Percentiles rank a stretch among this genome's conserved stretches.
phyloP scores from a whole-genome alignment of 2,329 filamentous ascomycete species.

The Aspergillus sojae region DNA sequence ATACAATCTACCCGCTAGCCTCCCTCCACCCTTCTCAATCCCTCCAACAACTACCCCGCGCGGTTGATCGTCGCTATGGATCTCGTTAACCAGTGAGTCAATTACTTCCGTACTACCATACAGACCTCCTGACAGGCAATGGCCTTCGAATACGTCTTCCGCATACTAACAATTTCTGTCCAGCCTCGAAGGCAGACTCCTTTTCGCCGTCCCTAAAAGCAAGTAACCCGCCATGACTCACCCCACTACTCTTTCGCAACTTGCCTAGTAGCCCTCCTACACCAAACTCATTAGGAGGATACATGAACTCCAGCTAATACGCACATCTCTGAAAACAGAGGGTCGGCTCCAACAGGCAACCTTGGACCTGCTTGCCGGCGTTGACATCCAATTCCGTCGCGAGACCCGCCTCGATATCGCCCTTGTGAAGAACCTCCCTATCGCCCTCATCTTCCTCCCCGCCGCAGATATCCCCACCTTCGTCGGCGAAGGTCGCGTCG shows the following conservation, averaged over 20 bases:
- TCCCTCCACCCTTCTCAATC: not conserved
- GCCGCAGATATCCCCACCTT: conserved; percentile 97
- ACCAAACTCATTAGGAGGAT: conserved; percentile 18
- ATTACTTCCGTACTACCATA: not conserved
- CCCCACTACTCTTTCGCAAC: conserved; percentile 9
- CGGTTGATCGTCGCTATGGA: conserved; percentile 51
- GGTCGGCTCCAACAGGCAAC: conserved; percentile 86
- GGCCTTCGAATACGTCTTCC: conserved; percentile 10
- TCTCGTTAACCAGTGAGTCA: conserved; percentile 63
- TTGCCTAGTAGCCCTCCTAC: conserved; percentile 14
- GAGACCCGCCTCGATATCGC: conserved; percentile 96
- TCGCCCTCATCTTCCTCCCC: conserved; percentile 94
- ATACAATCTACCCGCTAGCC: not conserved
- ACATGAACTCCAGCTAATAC: conserved; percentile 14
- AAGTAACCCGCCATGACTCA: conserved; percentile 49
- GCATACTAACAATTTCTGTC: conserved; percentile 36
- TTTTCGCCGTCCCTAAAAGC: conserved; percentile 99
- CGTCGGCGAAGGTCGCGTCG: conserved; percentile 89
- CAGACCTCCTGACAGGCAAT: conserved; percentile 1
- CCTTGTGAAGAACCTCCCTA: conserved; percentile 92
- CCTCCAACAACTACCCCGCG: conserved; percentile 24
- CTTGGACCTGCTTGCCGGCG: conserved; percentile 87
- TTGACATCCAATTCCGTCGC: conserved; percentile 94
- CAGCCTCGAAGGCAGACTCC: conserved; percentile 86
- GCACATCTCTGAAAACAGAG: conserved; percentile 58